Conservation (phyloP, 306 rosid genomes). For the Gillenia trifoliata region DNA sequence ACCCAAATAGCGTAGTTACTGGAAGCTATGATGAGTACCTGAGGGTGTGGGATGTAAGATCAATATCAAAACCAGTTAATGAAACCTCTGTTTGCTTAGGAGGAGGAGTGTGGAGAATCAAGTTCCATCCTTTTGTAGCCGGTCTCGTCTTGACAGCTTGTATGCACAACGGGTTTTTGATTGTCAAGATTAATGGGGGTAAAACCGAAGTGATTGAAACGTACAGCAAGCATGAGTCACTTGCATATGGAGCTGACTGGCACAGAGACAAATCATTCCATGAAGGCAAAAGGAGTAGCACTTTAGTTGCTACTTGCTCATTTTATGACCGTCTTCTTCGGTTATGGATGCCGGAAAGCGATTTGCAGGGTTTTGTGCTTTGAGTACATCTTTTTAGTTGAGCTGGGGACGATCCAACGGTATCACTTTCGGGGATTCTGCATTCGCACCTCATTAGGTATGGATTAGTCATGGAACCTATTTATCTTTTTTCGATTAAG, state of each 20-base stretch:
- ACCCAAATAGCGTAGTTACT: slow-evolving; percentile 53
- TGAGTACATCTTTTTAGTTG: not conserved
- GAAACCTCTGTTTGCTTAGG: slow-evolving; percentile 67
- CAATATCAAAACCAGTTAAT: slow-evolving; percentile 61
- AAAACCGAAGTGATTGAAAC: slow-evolving; percentile 61
- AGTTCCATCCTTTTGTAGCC: slow-evolving; percentile 60
- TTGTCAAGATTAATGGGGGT: slow-evolving; percentile 44
- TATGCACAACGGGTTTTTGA: slow-evolving; percentile 89
- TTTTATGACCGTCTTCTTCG: slow-evolving; percentile 78
- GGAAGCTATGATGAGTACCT: slow-evolving; percentile 81
- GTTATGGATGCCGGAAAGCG: slow-evolving; percentile 58
- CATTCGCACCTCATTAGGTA: not conserved
- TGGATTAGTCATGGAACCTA: not conserved
- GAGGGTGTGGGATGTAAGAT: slow-evolving; percentile 82
- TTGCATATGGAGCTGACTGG: slow-evolving; percentile 96
- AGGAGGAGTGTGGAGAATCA: slow-evolving; percentile 94
- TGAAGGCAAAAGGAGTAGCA: slow-evolving; percentile 31
- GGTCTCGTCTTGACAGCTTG: slow-evolving; percentile 82
- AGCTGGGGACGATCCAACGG: slow-evolving; percentile 1
- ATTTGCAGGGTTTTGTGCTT: slow-evolving; percentile 12
- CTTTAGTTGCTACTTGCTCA: slow-evolving; percentile 78
- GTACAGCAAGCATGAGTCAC: slow-evolving; percentile 64
- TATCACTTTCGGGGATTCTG: slow-evolving; percentile 12
- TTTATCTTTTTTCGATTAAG: not conserved
- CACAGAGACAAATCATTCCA: slow-evolving; percentile 40